These are phyloP conservation scores for Nicotiana attenuata DNA, from an alignment of 257 asterid species.

Conservation along the genomic window DNA sequence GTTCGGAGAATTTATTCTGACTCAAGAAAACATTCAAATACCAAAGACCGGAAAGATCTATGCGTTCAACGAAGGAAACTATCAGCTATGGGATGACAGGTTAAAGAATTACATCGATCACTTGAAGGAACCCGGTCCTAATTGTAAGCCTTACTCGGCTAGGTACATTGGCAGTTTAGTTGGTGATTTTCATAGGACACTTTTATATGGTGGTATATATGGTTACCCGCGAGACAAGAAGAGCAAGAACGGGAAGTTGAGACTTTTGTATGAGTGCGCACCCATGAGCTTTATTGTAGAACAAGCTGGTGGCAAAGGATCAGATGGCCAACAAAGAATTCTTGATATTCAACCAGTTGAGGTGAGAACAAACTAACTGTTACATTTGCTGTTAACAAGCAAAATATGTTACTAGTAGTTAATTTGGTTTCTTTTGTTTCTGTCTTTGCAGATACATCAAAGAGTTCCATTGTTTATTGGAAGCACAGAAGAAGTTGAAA, in stretches of 20 bases:
- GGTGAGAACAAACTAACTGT: background rate
- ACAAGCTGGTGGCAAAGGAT: conserved; percentile 85
- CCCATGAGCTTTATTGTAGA: conserved; percentile 78
- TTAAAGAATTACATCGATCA: conserved; percentile 65
- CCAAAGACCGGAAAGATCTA: conserved; percentile 58
- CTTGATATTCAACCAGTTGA: conserved; percentile 57
- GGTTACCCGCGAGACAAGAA: conserved; percentile 72
- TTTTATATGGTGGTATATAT: conserved; percentile 71
- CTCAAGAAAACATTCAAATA: conserved; percentile 64
- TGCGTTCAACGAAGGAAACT: conserved; percentile 87
- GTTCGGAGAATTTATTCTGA: conserved; percentile 66
- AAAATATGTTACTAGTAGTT: background rate
- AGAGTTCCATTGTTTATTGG: conserved; percentile 84
- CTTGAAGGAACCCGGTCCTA: conserved; percentile 62
- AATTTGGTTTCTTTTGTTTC: background rate
- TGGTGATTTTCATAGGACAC: conserved; percentile 70
- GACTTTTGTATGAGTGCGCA: conserved; percentile 85
- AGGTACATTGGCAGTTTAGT: conserved; percentile 73
- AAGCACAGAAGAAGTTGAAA: conserved; percentile 82
- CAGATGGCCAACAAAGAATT: conserved; percentile 52
- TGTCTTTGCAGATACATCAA: conserved; percentile 64
- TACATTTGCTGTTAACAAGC: background rate
- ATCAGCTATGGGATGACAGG: conserved; percentile 64
- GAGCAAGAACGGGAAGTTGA: conserved; percentile 58
- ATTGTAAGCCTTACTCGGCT: conserved; percentile 71